Evolutionary conservation across 2,329 filamentous ascomycete genomes (phyloP).

Genomic region (Eurotiales sp.): DNA sequence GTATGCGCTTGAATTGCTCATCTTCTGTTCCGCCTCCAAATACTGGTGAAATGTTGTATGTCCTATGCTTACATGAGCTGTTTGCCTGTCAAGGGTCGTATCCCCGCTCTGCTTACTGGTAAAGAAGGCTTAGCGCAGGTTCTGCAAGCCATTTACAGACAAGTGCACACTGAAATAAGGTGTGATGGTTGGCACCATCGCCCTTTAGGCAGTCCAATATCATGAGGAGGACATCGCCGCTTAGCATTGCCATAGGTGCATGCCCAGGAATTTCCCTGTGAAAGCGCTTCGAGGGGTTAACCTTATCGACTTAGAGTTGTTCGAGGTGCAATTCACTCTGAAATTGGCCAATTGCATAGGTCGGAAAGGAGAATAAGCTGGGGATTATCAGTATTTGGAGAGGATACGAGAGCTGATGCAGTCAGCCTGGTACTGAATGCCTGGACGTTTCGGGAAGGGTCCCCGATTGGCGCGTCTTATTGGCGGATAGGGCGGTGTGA

Average conservation of each 20-base stretch:
- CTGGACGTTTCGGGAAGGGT: slow-evolving; percentile 9
- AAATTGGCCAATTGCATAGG: no score
- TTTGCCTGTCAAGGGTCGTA: not conserved
- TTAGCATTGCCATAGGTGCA: slow-evolving; percentile 15
- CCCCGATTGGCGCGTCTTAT: slow-evolving; percentile 12
- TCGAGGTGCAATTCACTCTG: no score
- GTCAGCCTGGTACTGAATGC: not conserved
- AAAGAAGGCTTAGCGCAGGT: slow-evolving; percentile 22
- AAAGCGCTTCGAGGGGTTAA: no score
- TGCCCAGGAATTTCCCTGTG: not conserved
- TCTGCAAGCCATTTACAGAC: slow-evolving; percentile 22
- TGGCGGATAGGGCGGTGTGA: slow-evolving; percentile 2
- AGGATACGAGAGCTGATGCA: not conserved
- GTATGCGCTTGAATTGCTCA: slow-evolving; percentile 33
- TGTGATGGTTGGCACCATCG: slow-evolving; percentile 23
- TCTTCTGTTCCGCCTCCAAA: slow-evolving; percentile 43
- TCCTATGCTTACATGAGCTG: slow-evolving; percentile 29
- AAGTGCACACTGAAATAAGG: slow-evolving; percentile 26
- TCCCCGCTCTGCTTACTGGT: slow-evolving; percentile 24
- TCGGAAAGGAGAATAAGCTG: no score
- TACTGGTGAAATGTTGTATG: slow-evolving; percentile 46
- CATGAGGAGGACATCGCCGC: slow-evolving; percentile 25
- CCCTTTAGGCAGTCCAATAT: slow-evolving; percentile 24
- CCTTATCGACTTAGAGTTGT: no score
- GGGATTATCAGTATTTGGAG: no score